Conservation (phyloP, 768 basidiomycete genomes). For the Hypsizygus marmoreus region DNA sequence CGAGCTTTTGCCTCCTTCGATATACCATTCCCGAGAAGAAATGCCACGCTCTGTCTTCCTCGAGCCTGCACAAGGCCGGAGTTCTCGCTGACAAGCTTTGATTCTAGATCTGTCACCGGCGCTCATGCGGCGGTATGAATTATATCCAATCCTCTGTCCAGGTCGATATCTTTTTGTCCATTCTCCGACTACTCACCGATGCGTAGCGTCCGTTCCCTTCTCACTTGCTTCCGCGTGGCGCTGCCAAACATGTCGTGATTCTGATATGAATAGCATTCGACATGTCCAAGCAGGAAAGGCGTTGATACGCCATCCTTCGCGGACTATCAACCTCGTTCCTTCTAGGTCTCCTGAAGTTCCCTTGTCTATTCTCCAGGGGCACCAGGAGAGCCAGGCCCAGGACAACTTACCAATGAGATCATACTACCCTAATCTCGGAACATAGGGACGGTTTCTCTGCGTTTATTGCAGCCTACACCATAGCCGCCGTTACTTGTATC, state of each 20-base stretch:
- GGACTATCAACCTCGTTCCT: conserved; percentile 2
- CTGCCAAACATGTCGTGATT: conserved; percentile 9
- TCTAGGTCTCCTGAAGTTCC: background rate
- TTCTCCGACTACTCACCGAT: conserved; percentile 38
- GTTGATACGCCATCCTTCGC: background rate
- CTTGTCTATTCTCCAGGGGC: background rate
- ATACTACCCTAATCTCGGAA: background rate
- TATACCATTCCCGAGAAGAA: conserved; percentile 1
- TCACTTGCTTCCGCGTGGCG: conserved; percentile 5
- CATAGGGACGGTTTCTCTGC: background rate
- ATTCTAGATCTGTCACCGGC: conserved; percentile 9
- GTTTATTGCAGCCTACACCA: background rate
- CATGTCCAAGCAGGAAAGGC: background rate
- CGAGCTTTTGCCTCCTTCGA: conserved; percentile 39
- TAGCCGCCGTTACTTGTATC: background rate
- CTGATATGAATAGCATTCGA: background rate
- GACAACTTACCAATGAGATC: too few species aligned
- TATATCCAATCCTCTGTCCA: too few species aligned
- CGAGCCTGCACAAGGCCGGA: conserved; percentile 10
- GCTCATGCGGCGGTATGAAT: conserved; percentile 9
- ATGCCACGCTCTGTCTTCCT: conserved; percentile 8
- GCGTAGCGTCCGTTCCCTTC: conserved; percentile 18
- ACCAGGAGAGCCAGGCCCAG: background rate
- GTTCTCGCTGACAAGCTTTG: conserved; percentile 10
- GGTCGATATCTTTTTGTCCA: too few species aligned